Evolutionary conservation across 306 rosid species (phyloP), one percentile per base, ranked within the genome.

Genomic region (Trifolium repens): DNA sequence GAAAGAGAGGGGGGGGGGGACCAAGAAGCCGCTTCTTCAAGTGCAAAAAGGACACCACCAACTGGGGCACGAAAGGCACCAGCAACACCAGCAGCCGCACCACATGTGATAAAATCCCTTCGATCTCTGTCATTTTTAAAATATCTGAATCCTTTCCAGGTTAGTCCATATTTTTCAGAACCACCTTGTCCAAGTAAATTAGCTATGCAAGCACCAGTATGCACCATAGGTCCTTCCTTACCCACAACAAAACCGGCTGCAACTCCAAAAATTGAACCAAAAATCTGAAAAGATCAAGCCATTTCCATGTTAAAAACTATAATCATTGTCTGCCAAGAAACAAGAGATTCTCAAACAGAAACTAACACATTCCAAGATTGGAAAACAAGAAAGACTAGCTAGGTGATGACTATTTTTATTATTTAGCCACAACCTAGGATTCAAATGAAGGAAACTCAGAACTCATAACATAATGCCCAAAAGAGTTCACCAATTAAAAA

Each of bases 81-180:
- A 14, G 97, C 97, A 42, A 91, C 96, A 3, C 97, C 97, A 44
- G 96, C 97, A 83, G 89, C 97, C 49, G 97, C 97, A 65, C 96
- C 97, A 65, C 92, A 89, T 19, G 97, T 89, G 63, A 91, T 84
- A 83, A 91, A 77, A 82, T 91, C 97, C 74, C 97, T 83, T 16
- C 96, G 77, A 40, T 91, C 97, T 40, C 96, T 55, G 65, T 91
- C 96, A 67, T 91, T 89, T 79, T 91, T 89, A 83, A 88, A 91
- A 87, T 75, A 81, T 79, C 88, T 86, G 39, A 91, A 92, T 88
- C 93, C 88, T 78, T 77, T 86, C 90, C 97, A 91, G 9, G 97
- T 88, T 68, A 89, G 65, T 12, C 78, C 79, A 50, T 91, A 88
- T 78, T 86, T 91, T 65, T 74, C 77, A 55, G 97, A 91, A 67